phyloP scores from a whole-genome alignment of 83 land plant species.

The Isoetes engelmannii region DNA sequence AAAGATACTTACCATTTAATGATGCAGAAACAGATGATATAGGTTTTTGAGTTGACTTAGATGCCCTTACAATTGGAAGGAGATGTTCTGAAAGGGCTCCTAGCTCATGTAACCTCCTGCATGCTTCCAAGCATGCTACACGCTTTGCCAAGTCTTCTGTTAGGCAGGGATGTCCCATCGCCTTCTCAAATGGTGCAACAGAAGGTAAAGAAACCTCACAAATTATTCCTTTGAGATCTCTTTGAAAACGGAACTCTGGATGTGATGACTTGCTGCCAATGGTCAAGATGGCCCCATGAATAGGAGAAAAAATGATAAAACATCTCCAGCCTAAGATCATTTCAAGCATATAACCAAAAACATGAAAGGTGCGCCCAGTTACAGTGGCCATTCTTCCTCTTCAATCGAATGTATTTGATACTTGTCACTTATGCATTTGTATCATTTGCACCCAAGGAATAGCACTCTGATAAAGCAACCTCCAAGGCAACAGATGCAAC shows the following conservation, averaged over 20 bases:
- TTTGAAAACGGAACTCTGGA: slow-evolving; percentile 46
- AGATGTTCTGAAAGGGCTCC: slow-evolving; percentile 72
- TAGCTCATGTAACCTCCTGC: slow-evolving; percentile 48
- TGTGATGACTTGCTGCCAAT: slow-evolving; percentile 16
- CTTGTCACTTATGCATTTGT: too few relatives aligned
- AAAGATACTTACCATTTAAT: background rate
- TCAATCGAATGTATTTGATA: too few relatives aligned
- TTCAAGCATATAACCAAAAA: too few relatives aligned
- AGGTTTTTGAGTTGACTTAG: slow-evolving; percentile 11
- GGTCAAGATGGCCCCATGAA: too few relatives aligned
- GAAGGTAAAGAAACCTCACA: slow-evolving; percentile 67
- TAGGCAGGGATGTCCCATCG: slow-evolving; percentile 49
- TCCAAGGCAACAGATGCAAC: too few relatives aligned
- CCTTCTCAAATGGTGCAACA: slow-evolving; percentile 53
- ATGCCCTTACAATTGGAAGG: slow-evolving; percentile 33
- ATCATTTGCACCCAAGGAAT: too few relatives aligned
- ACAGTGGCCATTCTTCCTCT: too few relatives aligned
- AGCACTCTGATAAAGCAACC: too few relatives aligned
- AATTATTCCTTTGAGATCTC: slow-evolving; percentile 41
- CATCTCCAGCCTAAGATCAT: too few relatives aligned
- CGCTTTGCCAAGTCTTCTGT: slow-evolving; percentile 60
- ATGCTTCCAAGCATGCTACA: slow-evolving; percentile 70
- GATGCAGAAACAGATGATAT: slow-evolving; percentile 1
- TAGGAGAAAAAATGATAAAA: too few relatives aligned
- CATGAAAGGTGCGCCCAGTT: too few relatives aligned